Evolutionary conservation across 2,329 filamentous ascomycete species (phyloP).

Genomic region (Ceratocystis cubensis): DNA sequence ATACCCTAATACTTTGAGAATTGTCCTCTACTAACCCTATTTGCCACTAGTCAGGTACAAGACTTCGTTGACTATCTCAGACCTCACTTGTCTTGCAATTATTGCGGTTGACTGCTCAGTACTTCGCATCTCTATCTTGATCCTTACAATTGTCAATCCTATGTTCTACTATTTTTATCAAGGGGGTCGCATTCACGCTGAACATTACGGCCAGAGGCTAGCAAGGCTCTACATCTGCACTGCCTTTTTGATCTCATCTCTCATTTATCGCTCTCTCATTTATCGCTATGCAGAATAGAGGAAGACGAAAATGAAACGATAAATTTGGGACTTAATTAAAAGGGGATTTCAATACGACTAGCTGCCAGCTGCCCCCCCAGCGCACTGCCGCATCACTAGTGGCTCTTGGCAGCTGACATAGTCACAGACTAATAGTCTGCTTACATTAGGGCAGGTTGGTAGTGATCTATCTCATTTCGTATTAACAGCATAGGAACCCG

Average conservation of each 20-base stretch:
- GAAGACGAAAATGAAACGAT: neutral
- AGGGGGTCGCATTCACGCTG: neutral
- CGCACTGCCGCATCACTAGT: neutral
- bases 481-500: neutral
- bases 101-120: neutral
- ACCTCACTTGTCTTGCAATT: neutral
- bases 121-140: neutral
- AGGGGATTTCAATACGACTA: neutral
- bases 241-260: conserved; percentile 1
- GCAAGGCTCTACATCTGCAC: neutral
- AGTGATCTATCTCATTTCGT: neutral
- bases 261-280: neutral
- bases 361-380: neutral
- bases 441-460: neutral
- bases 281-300: neutral
- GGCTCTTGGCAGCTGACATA: neutral
- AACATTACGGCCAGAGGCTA: too few species aligned
- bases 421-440: neutral
- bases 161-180: neutral
- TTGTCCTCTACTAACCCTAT: neutral
- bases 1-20: neutral
- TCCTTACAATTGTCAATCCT: neutral
- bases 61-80: neutral
- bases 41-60: neutral
- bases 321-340: neutral